Evolutionary conservation across 352 stramenopile genomes (phyloP), one percentile per base, ranked within the genome.

Genomic region (Pythium chondricola): DNA sequence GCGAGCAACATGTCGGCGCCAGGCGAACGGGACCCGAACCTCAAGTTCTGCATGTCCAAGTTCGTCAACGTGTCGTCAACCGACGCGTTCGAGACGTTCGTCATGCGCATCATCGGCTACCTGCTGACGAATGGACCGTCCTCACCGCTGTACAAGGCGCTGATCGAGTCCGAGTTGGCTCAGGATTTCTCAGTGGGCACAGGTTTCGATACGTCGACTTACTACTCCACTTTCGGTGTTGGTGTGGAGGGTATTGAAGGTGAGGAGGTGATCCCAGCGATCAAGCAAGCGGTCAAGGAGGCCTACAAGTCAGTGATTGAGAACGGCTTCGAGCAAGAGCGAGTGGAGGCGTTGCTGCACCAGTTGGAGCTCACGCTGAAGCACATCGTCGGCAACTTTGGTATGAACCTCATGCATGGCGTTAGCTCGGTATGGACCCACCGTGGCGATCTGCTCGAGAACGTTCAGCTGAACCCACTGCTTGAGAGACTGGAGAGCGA

Each of bases 341-440:
- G 76, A 22, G 80, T 93, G 18, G 67, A 78, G 6, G 79, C 72
- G 6, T 35, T 93, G 56, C 54, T 93, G 30, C 82, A 93, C 43
- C 82, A 93, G 56, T 56, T 93, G 21, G 82, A 93, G 52, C 56
- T 93, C 44, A 86, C 73, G 52, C 61, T 83, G n/a, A 93, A 93
- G 51, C 79, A 93, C 52, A 79, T 93, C 22, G 74, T 81, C 0
- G 74, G 76, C 39, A 88, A 90, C 47, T 93, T 93, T 68, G 82
- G 82, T 0, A 58, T 93, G 48, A 78, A 80, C 17, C 52, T 91
- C 16, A 78, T 93, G 74, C 79, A 88, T 43, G 75, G 69, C 2
- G 58, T 77, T 9, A 85, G 73, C 52, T 85, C 72, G 9, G 66
- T 79, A 21, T 93, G 82, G 82, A 65, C 69, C 4, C 79, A 93